A percentile compares a stretch with the other conserved stretches of the same genome.
Conservation (phyloP, 371 early-diverging fungal species). For the Actinomucor elegans region DNA sequence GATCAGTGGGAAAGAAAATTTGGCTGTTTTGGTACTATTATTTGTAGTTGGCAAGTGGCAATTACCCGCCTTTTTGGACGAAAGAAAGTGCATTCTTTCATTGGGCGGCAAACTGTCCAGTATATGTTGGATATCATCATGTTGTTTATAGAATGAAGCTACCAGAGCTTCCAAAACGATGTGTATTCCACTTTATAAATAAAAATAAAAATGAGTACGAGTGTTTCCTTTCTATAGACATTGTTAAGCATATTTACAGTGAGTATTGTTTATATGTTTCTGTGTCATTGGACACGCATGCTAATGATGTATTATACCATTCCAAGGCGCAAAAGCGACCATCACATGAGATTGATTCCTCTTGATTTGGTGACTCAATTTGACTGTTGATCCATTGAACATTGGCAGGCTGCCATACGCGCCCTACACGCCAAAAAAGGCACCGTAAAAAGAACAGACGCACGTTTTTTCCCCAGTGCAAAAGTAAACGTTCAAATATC, state of each 20-base stretch:
- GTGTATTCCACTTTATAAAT: conserved; percentile 15
- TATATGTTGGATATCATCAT: not conserved
- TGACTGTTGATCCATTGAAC: conserved; percentile 13
- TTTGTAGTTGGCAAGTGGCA: too few relatives aligned
- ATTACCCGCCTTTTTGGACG: too few relatives aligned
- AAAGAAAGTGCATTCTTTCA: not conserved
- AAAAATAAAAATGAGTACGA: not conserved
- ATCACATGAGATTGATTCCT: not conserved
- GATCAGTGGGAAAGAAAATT: too few relatives aligned
- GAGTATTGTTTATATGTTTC: conserved; percentile 13
- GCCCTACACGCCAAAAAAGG: conserved; percentile 52
- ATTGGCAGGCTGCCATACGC: conserved; percentile 17
- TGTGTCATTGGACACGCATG: not conserved
- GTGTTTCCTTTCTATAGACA: not conserved
- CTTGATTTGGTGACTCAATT: conserved; percentile 4
- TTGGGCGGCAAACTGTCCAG: not conserved
- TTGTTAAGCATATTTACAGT: conserved; percentile 7
- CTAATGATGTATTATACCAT: conserved; percentile 1
- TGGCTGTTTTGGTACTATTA: too few relatives aligned
- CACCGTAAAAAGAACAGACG: conserved; percentile 53
- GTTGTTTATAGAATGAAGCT: conserved; percentile 15
- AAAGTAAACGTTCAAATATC: conserved; percentile 50
- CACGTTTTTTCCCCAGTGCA: conserved; percentile 61
- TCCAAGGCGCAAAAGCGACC: conserved; percentile 1
- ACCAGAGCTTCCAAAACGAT: conserved; percentile 22